Percentiles rank a stretch among this genome's conserved stretches.
These are phyloP conservation scores for Houttuynia cordata DNA, from an alignment of 164 flowering plant species.

Conservation along the genomic window DNA sequence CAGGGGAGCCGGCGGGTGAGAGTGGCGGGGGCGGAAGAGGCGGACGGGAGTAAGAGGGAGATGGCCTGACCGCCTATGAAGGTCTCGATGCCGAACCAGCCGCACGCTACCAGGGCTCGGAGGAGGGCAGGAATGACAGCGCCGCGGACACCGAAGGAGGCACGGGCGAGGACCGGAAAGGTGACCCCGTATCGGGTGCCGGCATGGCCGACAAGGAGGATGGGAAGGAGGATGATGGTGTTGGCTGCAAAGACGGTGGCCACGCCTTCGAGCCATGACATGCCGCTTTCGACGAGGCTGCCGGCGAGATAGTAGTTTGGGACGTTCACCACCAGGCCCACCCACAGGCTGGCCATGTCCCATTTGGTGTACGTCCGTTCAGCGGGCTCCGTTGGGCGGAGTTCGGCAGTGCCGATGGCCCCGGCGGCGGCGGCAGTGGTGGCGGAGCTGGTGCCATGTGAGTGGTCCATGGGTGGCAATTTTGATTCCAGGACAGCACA, in stretches of 20 bases:
- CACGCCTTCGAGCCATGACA: conserved; percentile 97
- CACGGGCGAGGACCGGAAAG: conserved; percentile 74
- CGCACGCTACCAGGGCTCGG: conserved; percentile 76
- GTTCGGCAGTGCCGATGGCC: conserved; percentile 35
- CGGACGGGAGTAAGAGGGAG: conserved; percentile 52
- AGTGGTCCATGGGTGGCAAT: no score
- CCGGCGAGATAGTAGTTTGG: conserved; percentile 86
- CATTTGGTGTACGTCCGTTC: conserved; percentile 46
- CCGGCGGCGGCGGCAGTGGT: background rate
- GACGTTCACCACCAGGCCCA: conserved; percentile 81
- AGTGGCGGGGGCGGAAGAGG: conserved; percentile 20
- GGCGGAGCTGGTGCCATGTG: background rate
- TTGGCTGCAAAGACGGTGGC: conserved; percentile 50
- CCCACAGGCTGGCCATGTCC: conserved; percentile 82
- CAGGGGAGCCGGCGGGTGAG: conserved; percentile 31
- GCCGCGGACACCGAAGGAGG: conserved; percentile 72
- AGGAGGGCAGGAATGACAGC: conserved; percentile 74
- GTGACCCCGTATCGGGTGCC: conserved; percentile 77
- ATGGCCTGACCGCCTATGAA: conserved; percentile 95
- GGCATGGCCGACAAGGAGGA: conserved; percentile 61
- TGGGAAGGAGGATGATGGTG: conserved; percentile 37
- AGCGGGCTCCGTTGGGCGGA: conserved; percentile 57
- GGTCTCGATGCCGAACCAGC: conserved; percentile 91
- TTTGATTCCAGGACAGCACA: no score
- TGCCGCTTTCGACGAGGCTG: conserved; percentile 87